Evolutionary conservation across 2,329 filamentous ascomycete genomes (phyloP), one percentile per base, ranked within the genome.

Genomic region (Sclerotinia subarctica): DNA sequence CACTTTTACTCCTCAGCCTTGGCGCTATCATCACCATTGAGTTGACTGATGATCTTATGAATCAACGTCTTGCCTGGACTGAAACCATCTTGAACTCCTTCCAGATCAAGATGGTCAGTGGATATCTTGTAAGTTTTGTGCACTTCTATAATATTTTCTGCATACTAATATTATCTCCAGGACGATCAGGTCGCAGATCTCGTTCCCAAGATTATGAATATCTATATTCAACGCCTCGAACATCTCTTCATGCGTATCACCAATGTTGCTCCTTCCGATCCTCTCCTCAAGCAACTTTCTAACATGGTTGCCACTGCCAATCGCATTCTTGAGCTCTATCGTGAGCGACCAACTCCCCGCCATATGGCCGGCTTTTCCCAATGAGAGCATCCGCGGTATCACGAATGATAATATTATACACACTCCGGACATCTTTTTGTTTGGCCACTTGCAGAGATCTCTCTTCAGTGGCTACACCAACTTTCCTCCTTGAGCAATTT

Each of bases 11-110:
- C 26, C 81, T 90, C 58, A 89, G 88, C 1, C 84, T 90, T 51
- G 87, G 87, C 66, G 86, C 88, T 32, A 88, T 87, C 10, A 83
- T 90, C 66, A 85, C 86, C 47, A 82, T 86, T 73, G 82, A 87
- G 54, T 78, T 90, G 68, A 80, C 81, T 5, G 84, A 83, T 52
- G 79, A 81, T 15, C 79, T 82, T 57, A 78, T 89, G 64, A 80
- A 82, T 60, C 82, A 86, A 74, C 86, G 86, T 76, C 78, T 89
- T 65, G 80, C 80, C 29, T 88, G 87, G 85, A 81, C 89, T 52
- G 86, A 89, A 74, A 81, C 84, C 73, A 83, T 88, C 51, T 79
- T 90, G n/a, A 78, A 81, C 52, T 80, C 82, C 38, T 83, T 89
- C 71, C 76, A 76, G 66, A 68, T 71, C 47, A 74, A 74, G 64